phyloP scores from a whole-genome alignment of 768 basidiomycete species.

The Trametes maxima region DNA sequence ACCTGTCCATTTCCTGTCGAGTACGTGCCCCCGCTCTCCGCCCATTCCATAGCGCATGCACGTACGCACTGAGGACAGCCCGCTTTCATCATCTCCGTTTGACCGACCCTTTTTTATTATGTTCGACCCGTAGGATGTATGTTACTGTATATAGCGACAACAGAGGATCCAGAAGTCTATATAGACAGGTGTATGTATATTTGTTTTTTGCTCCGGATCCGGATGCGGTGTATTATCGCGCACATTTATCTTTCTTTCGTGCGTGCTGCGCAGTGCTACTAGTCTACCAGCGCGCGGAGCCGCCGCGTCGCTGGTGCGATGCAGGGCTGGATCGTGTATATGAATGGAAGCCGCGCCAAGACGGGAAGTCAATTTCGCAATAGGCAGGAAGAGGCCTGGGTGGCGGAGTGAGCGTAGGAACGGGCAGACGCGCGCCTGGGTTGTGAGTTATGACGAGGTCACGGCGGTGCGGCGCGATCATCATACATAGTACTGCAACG shows the following conservation, averaged over 20 bases:
- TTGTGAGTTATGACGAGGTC: neutral
- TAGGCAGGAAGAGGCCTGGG: constrained; percentile 14
- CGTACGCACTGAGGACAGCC: neutral
- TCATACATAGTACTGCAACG: too few relatives aligned
- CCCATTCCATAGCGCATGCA: neutral
- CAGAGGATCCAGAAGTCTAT: neutral
- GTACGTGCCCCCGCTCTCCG: too few relatives aligned
- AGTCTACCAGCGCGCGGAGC: neutral
- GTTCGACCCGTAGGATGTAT: constrained; percentile 3
- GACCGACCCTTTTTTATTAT: neutral
- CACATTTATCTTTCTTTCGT: neutral
- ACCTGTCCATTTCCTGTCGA: neutral
- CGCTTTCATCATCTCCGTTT: neutral
- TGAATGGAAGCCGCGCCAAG: neutral
- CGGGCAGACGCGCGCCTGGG: neutral
- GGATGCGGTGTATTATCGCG: neutral
- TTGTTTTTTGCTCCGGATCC: neutral
- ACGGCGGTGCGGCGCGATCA: neutral
- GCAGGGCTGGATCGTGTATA: too few relatives aligned
- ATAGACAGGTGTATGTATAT: constrained; percentile 11
- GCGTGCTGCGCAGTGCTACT: neutral
- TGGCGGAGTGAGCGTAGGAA: constrained; percentile 4
- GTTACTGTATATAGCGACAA: constrained; percentile 8
- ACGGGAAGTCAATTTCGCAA: constrained; percentile 3
- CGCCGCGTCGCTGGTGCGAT: too few relatives aligned